phyloP scores from a whole-genome alignment of 768 basidiomycete species.

The Phallus indusiatus region DNA sequence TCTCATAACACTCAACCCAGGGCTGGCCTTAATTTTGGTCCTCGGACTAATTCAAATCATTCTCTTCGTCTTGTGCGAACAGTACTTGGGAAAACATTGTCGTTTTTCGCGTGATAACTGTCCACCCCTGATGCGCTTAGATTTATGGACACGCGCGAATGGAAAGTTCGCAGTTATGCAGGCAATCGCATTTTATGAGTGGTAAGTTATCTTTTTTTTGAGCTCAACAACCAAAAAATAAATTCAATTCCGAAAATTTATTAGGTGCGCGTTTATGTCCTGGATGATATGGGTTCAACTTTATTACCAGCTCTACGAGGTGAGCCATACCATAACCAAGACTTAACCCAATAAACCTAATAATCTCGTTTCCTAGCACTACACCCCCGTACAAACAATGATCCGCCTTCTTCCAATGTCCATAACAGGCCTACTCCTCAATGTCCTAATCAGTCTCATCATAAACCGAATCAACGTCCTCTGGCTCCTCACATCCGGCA shows the following conservation, averaged over 20 bases:
- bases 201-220: constrained; percentile 27
- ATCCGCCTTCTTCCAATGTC: constrained; percentile 65
- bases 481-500: constrained; percentile 44
- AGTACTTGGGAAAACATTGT: constrained; percentile 33
- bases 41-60: constrained; percentile 46
- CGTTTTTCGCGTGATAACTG: neutral
- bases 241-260: neutral
- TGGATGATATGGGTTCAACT: constrained; percentile 55
- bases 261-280: constrained; percentile 35
- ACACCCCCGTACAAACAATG: constrained; percentile 51
- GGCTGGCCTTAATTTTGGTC: constrained; percentile 28
- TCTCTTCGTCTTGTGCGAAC: constrained; percentile 59
- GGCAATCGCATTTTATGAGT: constrained; percentile 52
- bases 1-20: neutral
- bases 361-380: constrained; percentile 16
- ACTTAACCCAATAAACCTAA: neutral
- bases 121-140: constrained; percentile 57
- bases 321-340: neutral
- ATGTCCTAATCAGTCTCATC: constrained; percentile 52
- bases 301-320: constrained; percentile 59
- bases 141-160: constrained; percentile 52
- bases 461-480: constrained; percentile 47
- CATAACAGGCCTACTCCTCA: constrained; percentile 53
- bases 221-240: constrained; percentile 3
- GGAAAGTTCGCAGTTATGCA: constrained; percentile 57